A percentile compares a stretch with the other conserved stretches of the same genome.
Evolutionary conservation across 2,329 filamentous ascomycete species (phyloP).

Genomic region (Talaromyces sp.): DNA sequence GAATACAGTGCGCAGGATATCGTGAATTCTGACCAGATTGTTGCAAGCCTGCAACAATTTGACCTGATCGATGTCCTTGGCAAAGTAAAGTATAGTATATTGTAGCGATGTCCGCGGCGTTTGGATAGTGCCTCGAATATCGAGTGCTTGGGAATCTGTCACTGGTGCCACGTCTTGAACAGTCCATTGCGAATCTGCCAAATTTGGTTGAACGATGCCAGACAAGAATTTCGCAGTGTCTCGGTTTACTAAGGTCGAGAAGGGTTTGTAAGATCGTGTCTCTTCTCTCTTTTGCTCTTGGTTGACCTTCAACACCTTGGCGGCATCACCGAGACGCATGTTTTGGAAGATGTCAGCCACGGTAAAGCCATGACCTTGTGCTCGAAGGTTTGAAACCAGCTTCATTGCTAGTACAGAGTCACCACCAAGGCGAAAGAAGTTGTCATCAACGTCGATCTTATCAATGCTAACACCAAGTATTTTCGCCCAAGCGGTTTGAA

Average conservation of each 20-base stretch:
- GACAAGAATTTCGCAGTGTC: conserved; percentile 38
- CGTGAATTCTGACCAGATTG: conserved; percentile 55
- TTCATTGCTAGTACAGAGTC: conserved; percentile 61
- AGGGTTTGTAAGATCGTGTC: background rate
- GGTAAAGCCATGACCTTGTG: conserved; percentile 42
- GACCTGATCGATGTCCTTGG: conserved; percentile 47
- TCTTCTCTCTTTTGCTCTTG: conserved; percentile 26
- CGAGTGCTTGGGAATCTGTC: conserved; percentile 57
- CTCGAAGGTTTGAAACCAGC: conserved; percentile 47
- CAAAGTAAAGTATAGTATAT: conserved; percentile 32
- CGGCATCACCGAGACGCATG: conserved; percentile 51
- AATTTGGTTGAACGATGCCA: conserved; percentile 46
- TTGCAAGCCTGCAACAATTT: conserved; percentile 40
- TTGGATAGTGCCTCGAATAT: conserved; percentile 56
- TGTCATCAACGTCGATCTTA: conserved; percentile 53
- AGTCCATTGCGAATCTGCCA: conserved; percentile 48
- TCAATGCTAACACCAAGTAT: conserved; percentile 24
- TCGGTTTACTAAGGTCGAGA: background rate
- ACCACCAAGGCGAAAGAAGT: conserved; percentile 60
- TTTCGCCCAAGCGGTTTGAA: conserved; percentile 20
- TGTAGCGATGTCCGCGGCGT: conserved; percentile 52
- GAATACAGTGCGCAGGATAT: conserved; percentile 64
- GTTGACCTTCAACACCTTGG: conserved; percentile 47
- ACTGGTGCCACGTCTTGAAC: conserved; percentile 57
- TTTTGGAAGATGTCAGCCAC: conserved; percentile 52